Conservation (phyloP, 257 asterid species). For the Scutellaria galericulata region DNA sequence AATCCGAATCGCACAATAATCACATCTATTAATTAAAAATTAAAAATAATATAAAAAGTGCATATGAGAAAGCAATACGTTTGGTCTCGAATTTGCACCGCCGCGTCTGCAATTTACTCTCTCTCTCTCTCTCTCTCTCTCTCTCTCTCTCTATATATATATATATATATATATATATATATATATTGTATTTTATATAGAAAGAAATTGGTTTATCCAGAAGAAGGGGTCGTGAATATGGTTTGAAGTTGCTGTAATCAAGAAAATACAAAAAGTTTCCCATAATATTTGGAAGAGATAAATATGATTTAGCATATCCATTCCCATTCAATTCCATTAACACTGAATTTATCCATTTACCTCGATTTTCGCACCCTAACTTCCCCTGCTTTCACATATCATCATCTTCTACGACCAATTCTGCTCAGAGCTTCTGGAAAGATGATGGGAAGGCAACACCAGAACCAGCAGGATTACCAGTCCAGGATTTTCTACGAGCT, state of each 20-base stretch:
- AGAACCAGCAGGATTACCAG: conserved; percentile 44
- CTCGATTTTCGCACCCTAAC: conserved; percentile 48
- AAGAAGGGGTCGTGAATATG: too few relatives aligned
- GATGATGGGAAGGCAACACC: conserved; percentile 46
- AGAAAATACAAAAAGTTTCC: conserved; percentile 8
- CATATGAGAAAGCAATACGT: too few relatives aligned
- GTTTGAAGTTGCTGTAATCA: not conserved
- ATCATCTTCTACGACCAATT: not conserved
- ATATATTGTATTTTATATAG: too few relatives aligned
- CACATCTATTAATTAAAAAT: too few relatives aligned
- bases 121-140: not conserved
- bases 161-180: too few relatives aligned
- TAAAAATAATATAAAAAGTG: too few relatives aligned
- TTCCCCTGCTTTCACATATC: conserved; percentile 4
- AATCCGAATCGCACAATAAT: too few relatives aligned
- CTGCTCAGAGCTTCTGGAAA: not conserved
- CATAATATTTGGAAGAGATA: conserved; percentile 31
- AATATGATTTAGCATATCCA: conserved; percentile 29
- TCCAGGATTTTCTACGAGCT: conserved; percentile 51
- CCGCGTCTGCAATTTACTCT: conserved; percentile 1
- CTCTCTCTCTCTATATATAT: not conserved
- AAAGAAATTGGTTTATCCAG: too few relatives aligned
- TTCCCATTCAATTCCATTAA: conserved; percentile 15
- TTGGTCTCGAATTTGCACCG: not conserved
- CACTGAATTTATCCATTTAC: conserved; percentile 54